Evolutionary conservation across 108 stramenopile species (phyloP), one percentile per base, ranked within the genome.

Genomic region (Fistulifera solaris): DNA sequence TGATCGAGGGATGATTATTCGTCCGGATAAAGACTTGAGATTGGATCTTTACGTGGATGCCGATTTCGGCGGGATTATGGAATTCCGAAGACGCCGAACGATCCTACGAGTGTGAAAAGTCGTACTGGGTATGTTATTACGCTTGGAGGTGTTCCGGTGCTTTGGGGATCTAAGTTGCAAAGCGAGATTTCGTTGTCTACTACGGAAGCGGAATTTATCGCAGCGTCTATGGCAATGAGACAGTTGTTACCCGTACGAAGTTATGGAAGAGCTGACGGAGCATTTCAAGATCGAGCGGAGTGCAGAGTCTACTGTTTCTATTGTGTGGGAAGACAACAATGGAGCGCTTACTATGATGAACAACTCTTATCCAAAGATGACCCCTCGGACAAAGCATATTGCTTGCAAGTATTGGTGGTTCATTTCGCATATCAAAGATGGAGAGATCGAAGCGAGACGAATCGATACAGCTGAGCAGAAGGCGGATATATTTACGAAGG

Each of bases 41-140:
- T 58, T 63, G 15, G 75, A 71, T 22, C 26, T 47, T 13, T 76
- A 63, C 31, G 65, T 48, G 1, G 69, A 68, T 45, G 69, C 75
- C 0, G 75, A 76, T 40, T 76, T 76, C 49, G 31, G 7, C 68
- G 44, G 76, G 76, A 14, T 35, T 57, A 14, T 73, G 49, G 52
- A 35, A 52, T 54, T 14, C 31, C 39, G 57, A 56, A 13, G 17
- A 57, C 8, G 38, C 38, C 40, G 19, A 3, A 46, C 11, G 64
- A 70, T 45, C 59, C 65, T 2, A 39, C 23, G 0, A 16, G 61
- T 38, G 61, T 56, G 17, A 56, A 43, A 18, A 62, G 61, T 31
- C 61, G 67, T 0, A 68, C 61, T 42, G 67, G 67, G 8, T 70
- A 60, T 18, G 43, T 70, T 31, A 58, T 71, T 47, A 40, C 38